Evolutionary conservation across 2,329 filamentous ascomycete genomes (phyloP), one percentile per base, ranked within the genome.

Genomic region (Pseudocercospora musae): DNA sequence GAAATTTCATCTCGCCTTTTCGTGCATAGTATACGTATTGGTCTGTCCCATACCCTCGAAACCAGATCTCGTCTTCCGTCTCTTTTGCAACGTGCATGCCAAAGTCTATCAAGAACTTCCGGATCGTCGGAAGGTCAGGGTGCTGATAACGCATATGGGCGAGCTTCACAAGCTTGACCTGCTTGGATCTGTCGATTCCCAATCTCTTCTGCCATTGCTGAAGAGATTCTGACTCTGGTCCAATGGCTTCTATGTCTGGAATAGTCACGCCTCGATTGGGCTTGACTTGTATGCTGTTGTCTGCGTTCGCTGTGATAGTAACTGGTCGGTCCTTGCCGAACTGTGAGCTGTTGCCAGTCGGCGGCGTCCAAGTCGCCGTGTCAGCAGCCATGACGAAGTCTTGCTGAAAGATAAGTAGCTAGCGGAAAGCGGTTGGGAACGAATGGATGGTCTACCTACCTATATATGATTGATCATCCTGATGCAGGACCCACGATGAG

Each of bases 111-210:
- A 78, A 72, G 69, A 79, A 84, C 2, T 71, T 77, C 4, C 79
- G 82, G 49, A 83, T 82, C 60, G 77, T 72, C 21, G 77, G 73
- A 3, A 84, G 72, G 60, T 84, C 78, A 0, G 81, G 79, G 64
- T 84, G 82, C 62, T 83, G 81, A 67, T 85, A 85, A 20, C 81
- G 77, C 81, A 84, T 83, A 62, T 84, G 82, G 1, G 77, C 76
- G 4, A 84, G 63, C 60, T 80, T 80, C 6, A 75, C 78, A 20
- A 85, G 70, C 60, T 78, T 76, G 66, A 84, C 77, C 63, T 83
- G 81, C 29, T 76, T 72, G 52, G 74, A 65, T 15, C 70, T 67
- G 63, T 82, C 76, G 70, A 84, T 82, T 44, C 72, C 72, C 33
- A 74, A 69, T 33, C 70, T 66, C 21, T 71, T 60, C 57, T 78